Evolutionary conservation across 2,329 filamentous ascomycete species (phyloP).

Genomic region (Bipolaris gigantea): DNA sequence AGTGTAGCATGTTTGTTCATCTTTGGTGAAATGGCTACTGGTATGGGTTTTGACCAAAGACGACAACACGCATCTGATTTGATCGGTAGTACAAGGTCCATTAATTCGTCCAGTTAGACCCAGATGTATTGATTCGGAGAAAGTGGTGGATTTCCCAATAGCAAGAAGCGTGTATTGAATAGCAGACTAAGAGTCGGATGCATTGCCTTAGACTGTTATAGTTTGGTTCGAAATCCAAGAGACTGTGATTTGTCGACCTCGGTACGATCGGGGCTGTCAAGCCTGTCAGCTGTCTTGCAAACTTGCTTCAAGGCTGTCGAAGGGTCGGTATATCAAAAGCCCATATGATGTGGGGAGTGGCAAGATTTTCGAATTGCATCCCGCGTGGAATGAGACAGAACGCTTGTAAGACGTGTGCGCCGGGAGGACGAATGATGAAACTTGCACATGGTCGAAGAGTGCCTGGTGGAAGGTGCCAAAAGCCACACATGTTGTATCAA

Average conservation of each 20-base stretch:
- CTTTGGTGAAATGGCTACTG: conserved; percentile 33
- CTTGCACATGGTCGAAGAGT: no score
- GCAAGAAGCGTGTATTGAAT: no score
- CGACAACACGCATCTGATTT: no score
- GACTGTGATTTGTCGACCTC: conserved; percentile 4
- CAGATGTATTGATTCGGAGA: no score
- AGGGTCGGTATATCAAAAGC: neutral
- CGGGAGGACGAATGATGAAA: no score
- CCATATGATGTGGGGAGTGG: conserved; percentile 1
- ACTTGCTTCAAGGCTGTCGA: neutral
- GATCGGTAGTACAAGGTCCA: no score
- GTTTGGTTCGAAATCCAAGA: neutral
- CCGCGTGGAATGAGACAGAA: neutral
- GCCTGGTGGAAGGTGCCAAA: no score
- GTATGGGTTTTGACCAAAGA: neutral
- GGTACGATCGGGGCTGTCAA: neutral
- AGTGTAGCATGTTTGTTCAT: conserved; percentile 28
- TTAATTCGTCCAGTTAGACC: no score
- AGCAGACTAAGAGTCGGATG: no score
- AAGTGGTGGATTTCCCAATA: no score
- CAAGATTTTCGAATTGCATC: neutral
- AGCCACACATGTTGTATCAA: no score
- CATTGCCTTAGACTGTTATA: neutral
- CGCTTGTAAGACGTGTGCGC: neutral
- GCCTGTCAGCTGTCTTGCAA: neutral